A percentile compares a stretch with the other conserved stretches of the same genome.
Evolutionary conservation across 345 rosid genomes (phyloP).

Genomic region (Schrenkiella parvula): DNA sequence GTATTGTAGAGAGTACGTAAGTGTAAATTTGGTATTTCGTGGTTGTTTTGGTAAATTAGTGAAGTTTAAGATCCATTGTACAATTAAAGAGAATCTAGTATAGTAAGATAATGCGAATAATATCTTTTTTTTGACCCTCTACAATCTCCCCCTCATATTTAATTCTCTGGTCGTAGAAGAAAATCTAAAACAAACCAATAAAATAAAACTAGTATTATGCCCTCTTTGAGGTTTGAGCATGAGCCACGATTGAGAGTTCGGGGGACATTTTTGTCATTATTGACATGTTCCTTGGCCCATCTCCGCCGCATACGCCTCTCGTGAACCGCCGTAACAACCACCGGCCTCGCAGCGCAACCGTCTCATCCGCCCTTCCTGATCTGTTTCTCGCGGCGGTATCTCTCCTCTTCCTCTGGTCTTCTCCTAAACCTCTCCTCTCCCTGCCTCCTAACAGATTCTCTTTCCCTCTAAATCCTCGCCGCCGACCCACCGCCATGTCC

Average conservation of each 20-base stretch:
- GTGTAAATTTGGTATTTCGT: not conserved
- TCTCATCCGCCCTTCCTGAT: slow-evolving; percentile 37
- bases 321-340: slow-evolving; percentile 26
- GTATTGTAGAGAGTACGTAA: not conserved
- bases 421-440: slow-evolving; percentile 31
- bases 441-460: slow-evolving; percentile 36
- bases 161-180: slow-evolving; percentile 7
- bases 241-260: slow-evolving; percentile 19
- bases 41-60: not conserved
- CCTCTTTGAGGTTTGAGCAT: not conserved
- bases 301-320: slow-evolving; percentile 30
- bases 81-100: slow-evolving; percentile 11
- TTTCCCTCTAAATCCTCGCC: slow-evolving; percentile 43
- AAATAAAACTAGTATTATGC: not conserved
- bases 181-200: not conserved
- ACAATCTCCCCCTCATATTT: slow-evolving; percentile 17
- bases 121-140: not conserved
- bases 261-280: slow-evolving; percentile 20
- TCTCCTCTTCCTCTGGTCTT: slow-evolving; percentile 38
- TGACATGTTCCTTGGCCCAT: slow-evolving; percentile 35
- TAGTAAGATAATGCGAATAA: slow-evolving; percentile 7
- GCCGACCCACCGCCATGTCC: slow-evolving; percentile 41
- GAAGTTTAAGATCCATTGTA: not conserved
- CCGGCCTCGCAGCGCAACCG: slow-evolving; percentile 15
- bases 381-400: slow-evolving; percentile 43